Conservation (phyloP, 805 yeast genomes). For the Priceomyces castillae region DNA sequence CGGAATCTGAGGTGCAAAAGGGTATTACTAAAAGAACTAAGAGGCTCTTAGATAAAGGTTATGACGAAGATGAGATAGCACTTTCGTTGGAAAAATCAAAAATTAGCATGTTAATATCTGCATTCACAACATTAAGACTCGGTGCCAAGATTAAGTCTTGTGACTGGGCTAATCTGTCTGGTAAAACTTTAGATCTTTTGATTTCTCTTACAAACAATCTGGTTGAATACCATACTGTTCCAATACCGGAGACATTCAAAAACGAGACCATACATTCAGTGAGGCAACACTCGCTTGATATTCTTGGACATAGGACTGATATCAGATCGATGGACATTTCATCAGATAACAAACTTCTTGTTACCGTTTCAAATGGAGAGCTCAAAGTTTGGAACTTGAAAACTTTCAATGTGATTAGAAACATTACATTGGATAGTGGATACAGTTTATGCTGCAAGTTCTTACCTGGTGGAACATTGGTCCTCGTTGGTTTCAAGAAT, state of each 20-base stretch:
- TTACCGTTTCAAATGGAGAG: conserved; percentile 87
- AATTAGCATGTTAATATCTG: conserved; percentile 60
- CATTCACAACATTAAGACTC: conserved; percentile 67
- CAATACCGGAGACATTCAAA: conserved; percentile 53
- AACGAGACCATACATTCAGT: conserved; percentile 46
- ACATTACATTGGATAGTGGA: conserved; percentile 71
- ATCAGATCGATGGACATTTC: conserved; percentile 80
- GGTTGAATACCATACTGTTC: conserved; percentile 62
- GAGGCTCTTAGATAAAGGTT: conserved; percentile 72
- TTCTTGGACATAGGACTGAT: conserved; percentile 87
- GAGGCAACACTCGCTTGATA: conserved; percentile 60
- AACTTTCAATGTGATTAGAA: conserved; percentile 73
- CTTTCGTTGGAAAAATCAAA: conserved; percentile 41
- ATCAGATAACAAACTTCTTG: conserved; percentile 73
- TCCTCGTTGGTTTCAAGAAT: conserved; percentile 83
- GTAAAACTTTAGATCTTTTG: conserved; percentile 56
- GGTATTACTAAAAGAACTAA: conserved; percentile 75
- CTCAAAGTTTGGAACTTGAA: conserved; percentile 85
- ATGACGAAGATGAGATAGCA: conserved; percentile 52
- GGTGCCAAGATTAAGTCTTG: conserved; percentile 60
- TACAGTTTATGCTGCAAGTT: conserved; percentile 78
- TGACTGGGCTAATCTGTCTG: conserved; percentile 55
- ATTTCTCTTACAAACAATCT: conserved; percentile 70
- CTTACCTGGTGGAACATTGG: conserved; percentile 86
- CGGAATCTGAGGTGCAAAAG: conserved; percentile 72